phyloP scores from a whole-genome alignment of 2,329 filamentous ascomycete genomes.

The Fusarium tjaetaba region DNA sequence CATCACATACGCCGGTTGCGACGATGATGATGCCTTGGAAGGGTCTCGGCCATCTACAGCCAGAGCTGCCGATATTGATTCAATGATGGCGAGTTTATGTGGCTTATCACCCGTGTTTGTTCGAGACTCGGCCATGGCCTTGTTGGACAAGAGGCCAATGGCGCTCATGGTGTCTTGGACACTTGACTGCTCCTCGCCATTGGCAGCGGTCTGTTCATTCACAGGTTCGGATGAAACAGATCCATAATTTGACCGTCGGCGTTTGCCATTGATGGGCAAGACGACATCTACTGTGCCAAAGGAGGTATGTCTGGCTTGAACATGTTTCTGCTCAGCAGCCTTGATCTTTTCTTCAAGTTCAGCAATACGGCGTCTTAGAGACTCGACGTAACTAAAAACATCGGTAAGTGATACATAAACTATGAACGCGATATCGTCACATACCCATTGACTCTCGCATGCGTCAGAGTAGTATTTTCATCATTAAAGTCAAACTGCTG shows the following conservation, averaged over 20 bases:
- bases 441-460: constrained; percentile 15
- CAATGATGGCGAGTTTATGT: constrained; percentile 12
- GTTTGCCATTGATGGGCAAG: neutral
- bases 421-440: neutral
- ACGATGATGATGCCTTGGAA: constrained; percentile 1
- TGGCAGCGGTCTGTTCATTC: fast-evolving
- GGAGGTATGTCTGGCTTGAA: neutral
- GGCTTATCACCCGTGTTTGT: neutral
- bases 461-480: constrained; percentile 19
- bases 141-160: constrained; percentile 19
- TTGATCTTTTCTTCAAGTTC: constrained; percentile 19
- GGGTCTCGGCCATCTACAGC: constrained; percentile 16
- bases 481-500: constrained; percentile 25
- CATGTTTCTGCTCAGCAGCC: neutral
- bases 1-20: neutral
- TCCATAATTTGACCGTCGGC: neutral
- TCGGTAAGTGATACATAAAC: neutral
- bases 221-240: fast-evolving
- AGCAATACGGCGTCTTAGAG: constrained; percentile 3
- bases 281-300: neutral
- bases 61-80: constrained; percentile 11
- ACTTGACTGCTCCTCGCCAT: constrained; percentile 13
- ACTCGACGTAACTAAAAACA: neutral
- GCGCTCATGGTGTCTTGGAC: constrained; percentile 30
- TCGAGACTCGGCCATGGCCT: constrained; percentile 22